These are phyloP conservation scores for Trametes villosa DNA, from an alignment of 768 basidiomycete species.

Conservation along the genomic window DNA sequence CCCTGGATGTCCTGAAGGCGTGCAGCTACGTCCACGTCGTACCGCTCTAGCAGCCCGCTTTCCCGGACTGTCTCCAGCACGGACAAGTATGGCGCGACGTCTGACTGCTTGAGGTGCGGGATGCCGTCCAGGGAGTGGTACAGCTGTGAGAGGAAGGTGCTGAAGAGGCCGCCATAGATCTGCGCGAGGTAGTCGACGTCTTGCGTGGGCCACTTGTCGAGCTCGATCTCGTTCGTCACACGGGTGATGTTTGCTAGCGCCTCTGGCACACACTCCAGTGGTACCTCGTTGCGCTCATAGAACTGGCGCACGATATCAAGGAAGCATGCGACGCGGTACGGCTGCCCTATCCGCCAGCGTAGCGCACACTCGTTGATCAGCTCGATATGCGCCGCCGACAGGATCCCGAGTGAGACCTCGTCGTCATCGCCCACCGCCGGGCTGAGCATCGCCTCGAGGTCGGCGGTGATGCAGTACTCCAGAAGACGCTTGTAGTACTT, in stretches of 20 bases:
- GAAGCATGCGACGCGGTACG: constrained; percentile 80
- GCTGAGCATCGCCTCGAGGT: constrained; percentile 88
- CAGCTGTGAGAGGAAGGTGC: constrained; percentile 80
- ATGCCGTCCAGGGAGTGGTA: constrained; percentile 84
- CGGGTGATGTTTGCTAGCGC: constrained; percentile 77
- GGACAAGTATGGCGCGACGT: constrained; percentile 63
- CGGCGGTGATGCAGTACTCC: constrained; percentile 78
- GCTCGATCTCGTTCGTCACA: constrained; percentile 67
- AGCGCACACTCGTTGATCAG: constrained; percentile 87
- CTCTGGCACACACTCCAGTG: constrained; percentile 93
- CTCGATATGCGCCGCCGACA: constrained; percentile 78
- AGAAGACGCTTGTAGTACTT: constrained; percentile 85
- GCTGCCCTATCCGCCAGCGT: constrained; percentile 86
- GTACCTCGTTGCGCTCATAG: constrained; percentile 89
- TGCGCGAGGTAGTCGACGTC: constrained; percentile 83
- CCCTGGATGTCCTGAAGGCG: constrained; percentile 72
- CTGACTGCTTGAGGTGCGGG: constrained; percentile 72
- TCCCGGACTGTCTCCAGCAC: constrained; percentile 75
- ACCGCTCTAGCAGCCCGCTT: constrained; percentile 71
- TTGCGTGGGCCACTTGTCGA: constrained; percentile 76
- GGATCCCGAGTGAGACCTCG: constrained; percentile 91
- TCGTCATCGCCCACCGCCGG: constrained; percentile 93
- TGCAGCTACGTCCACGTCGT: constrained; percentile 71
- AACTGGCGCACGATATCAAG: constrained; percentile 84
- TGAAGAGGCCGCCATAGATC: constrained; percentile 78